These are phyloP conservation scores for Starmera caribaea DNA, from an alignment of 805 yeast genomes.

Conservation along the genomic window DNA sequence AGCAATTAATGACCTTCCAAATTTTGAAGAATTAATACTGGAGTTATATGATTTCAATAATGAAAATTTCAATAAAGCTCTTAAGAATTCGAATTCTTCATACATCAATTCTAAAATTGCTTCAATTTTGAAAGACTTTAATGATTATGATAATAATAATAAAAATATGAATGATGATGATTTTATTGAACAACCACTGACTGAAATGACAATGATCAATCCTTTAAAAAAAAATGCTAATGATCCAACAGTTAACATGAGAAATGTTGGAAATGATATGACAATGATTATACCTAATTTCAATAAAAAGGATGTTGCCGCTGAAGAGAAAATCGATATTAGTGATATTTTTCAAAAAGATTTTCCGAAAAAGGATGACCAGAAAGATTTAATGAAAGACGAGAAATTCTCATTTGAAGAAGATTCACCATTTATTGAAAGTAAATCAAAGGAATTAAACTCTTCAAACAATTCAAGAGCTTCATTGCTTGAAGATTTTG, in stretches of 20 bases:
- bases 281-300: slow-evolving; percentile 27
- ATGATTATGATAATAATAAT: slow-evolving; percentile 8
- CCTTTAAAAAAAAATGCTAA: slow-evolving; percentile 7
- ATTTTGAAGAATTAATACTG: slow-evolving; percentile 14
- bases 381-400: slow-evolving; percentile 5
- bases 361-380: background rate
- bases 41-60: slow-evolving; percentile 7
- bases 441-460: too few species aligned
- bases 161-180: slow-evolving; percentile 1
- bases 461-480: too few species aligned
- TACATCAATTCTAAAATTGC: slow-evolving; percentile 13
- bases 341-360: slow-evolving; percentile 10
- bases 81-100: slow-evolving; percentile 4
- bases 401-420: too few species aligned
- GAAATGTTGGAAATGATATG: slow-evolving; percentile 21
- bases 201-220: slow-evolving; percentile 22
- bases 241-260: slow-evolving; percentile 9
- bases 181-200: slow-evolving; percentile 10
- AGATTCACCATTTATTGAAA: too few species aligned
- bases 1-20: slow-evolving; percentile 17
- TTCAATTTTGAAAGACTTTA: slow-evolving; percentile 16
- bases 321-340: slow-evolving; percentile 7
- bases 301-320: slow-evolving; percentile 2
- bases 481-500: too few species aligned
- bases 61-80: slow-evolving; percentile 2